Percentiles rank a stretch among this genome's conserved stretches.
phyloP scores from a whole-genome alignment of 495 filamentous ascomycete genomes.

The Aspergillus nanangensis region DNA sequence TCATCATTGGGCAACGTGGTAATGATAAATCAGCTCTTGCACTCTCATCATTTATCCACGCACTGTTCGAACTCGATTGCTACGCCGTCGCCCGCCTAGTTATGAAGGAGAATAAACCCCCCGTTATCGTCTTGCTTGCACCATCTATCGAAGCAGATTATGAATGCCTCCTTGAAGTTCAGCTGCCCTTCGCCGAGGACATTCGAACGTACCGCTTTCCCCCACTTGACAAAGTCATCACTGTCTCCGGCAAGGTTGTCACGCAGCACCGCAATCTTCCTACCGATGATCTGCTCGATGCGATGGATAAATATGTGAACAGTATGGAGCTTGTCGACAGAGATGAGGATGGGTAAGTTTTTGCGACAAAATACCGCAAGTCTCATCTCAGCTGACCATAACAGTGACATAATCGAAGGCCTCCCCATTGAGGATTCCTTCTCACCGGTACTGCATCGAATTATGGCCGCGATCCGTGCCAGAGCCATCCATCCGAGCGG shows the following conservation, averaged over 20 bases:
- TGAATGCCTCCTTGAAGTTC: constrained; percentile 86
- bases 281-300: constrained; percentile 60
- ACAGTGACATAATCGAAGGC: constrained; percentile 65
- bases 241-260: constrained; percentile 79
- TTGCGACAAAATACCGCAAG: neutral
- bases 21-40: constrained; percentile 76
- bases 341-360: constrained; percentile 67
- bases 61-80: constrained; percentile 77
- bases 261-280: constrained; percentile 86
- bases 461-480: constrained; percentile 77
- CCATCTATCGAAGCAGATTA: constrained; percentile 76
- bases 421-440: constrained; percentile 78
- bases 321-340: constrained; percentile 77
- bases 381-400: neutral
- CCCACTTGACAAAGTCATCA: constrained; percentile 81
- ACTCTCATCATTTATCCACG: constrained; percentile 84
- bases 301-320: constrained; percentile 90
- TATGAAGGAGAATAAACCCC: constrained; percentile 70
- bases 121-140: constrained; percentile 75
- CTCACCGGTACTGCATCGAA: constrained; percentile 87
- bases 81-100: constrained; percentile 89
- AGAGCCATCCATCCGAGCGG: constrained; percentile 72
- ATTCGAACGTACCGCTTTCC: constrained; percentile 85
- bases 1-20: constrained; percentile 66
- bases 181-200: constrained; percentile 94